phyloP scores from a whole-genome alignment of 352 stramenopile genomes.

The Phytophthora pisi region DNA sequence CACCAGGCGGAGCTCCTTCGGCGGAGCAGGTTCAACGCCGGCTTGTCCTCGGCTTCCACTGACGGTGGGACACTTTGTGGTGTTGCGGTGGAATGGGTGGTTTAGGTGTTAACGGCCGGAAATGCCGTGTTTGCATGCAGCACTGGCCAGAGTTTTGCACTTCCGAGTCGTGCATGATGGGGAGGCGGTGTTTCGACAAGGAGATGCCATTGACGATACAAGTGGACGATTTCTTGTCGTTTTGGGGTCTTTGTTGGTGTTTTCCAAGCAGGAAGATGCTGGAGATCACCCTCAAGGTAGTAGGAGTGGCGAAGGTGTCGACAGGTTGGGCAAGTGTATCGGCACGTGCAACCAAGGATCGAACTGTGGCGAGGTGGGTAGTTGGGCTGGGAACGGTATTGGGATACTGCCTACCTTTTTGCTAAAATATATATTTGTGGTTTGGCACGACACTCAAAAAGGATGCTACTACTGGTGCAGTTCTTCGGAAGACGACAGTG shows the following conservation, averaged over 20 bases:
- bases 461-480: conserved; percentile 38
- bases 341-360: conserved; percentile 42
- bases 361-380: conserved; percentile 50
- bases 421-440: background rate
- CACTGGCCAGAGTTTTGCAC: conserved; percentile 37
- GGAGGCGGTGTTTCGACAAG: conserved; percentile 51
- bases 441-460: conserved; percentile 3
- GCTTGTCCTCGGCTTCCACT: conserved; percentile 41
- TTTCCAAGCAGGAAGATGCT: conserved; percentile 33
- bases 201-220: conserved; percentile 40
- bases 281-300: conserved; percentile 3
- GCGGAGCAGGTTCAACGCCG: conserved; percentile 38
- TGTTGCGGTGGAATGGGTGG: background rate
- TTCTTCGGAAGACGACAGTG: conserved; percentile 44
- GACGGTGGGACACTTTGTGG: conserved; percentile 30
- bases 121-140: conserved; percentile 20
- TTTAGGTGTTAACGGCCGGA: background rate
- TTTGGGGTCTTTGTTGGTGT: conserved; percentile 48
- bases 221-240: conserved; percentile 52
- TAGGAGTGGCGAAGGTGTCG: conserved; percentile 27
- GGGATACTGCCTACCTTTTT: background rate
- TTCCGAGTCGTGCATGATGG: conserved; percentile 50
- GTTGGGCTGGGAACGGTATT: background rate
- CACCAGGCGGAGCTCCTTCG: conserved; percentile 43
- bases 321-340: conserved; percentile 35